These are phyloP conservation scores for Aspergillus sp. DNA, from an alignment of 2,329 filamentous ascomycete genomes.

Conservation along the genomic window DNA sequence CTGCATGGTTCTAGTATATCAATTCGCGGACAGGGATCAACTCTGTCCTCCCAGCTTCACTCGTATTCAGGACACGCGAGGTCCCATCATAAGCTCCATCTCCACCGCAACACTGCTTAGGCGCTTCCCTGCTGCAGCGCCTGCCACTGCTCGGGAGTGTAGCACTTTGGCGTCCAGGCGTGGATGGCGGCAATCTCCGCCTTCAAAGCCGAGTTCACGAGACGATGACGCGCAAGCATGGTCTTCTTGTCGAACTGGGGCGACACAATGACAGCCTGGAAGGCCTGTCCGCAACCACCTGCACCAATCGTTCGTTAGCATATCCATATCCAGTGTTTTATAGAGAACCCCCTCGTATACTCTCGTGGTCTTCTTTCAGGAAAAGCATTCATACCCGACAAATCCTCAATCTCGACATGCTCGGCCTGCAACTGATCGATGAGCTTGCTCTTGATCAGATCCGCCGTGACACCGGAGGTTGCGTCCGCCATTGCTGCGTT, in stretches of 20 bases:
- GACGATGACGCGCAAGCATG: constrained; percentile 78
- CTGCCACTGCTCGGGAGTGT: constrained; percentile 87
- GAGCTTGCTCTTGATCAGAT: constrained; percentile 67
- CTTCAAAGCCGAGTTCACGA: constrained; percentile 81
- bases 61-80: too few species aligned
- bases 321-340: too few species aligned
- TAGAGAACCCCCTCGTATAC: too few species aligned
- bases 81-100: too few species aligned
- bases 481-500: constrained; percentile 44
- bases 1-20: constrained; percentile 13
- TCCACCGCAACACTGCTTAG: neutral
- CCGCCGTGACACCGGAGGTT: constrained; percentile 68
- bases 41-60: neutral
- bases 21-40: constrained; percentile 14
- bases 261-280: constrained; percentile 69
- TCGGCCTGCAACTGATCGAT: constrained; percentile 68
- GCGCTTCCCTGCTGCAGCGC: constrained; percentile 52
- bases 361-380: neutral
- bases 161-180: constrained; percentile 92
- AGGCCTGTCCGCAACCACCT: constrained; percentile 72
- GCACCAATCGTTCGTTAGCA: constrained; percentile 3
- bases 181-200: constrained; percentile 88
- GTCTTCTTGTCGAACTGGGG: constrained; percentile 68
- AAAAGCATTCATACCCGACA: constrained; percentile 66
- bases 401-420: constrained; percentile 85